Base-by-base conservation (phyloP, 1,284 basidiomycete genomes). In the Ganoderma meredithae region DNA sequence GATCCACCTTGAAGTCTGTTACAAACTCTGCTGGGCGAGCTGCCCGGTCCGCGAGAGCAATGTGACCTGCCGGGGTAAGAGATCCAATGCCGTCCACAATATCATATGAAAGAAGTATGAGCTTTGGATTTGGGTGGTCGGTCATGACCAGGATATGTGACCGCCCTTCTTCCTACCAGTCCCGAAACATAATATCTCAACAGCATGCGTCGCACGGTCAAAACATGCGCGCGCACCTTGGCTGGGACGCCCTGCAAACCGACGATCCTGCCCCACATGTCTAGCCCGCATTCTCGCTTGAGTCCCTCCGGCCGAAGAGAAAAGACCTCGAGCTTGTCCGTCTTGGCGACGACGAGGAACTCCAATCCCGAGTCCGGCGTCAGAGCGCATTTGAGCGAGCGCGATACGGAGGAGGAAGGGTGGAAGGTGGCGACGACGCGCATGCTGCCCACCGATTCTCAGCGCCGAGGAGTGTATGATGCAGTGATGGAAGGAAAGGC, bases 401-500 rank as follows among this genome's bases (percentile, higher is more conserved):
- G 82, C 13, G 88, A 72, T 47, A 91, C 87, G 0, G 91, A 90
- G 0, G 91, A 90, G 1, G 90, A 83, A 0, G 82, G 82, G 75
- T 90, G 88, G 74, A 92, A 91, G 10, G 91, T 92, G 17, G 88
- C 84, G 40, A 92, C 83, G 68, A 92, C 81, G 78, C 89, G 91
- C 91, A 93, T 92, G 62, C 8, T 36, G 36, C 13, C 58, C 19
- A 31, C 19, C 17, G 19, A 25, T 59, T 12, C 13, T 2, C 36
- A n/a, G 36, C 36, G 36, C 33, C 22, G 55, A 33, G 53, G 53
- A 27, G 7, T 15, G 22, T 13, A 31, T 31, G 27, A 31, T 31
- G 15, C 27, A 53, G 17, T 39, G 44, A 63, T 40, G 61, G 41
- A 39, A 22, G 47, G 66, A 31, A 33, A 17, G 40, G 5, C 19